A percentile compares a stretch with the other conserved stretches of the same genome.
Evolutionary conservation across 352 stramenopile genomes (phyloP).

Genomic region (Peronospora belbahrii): DNA sequence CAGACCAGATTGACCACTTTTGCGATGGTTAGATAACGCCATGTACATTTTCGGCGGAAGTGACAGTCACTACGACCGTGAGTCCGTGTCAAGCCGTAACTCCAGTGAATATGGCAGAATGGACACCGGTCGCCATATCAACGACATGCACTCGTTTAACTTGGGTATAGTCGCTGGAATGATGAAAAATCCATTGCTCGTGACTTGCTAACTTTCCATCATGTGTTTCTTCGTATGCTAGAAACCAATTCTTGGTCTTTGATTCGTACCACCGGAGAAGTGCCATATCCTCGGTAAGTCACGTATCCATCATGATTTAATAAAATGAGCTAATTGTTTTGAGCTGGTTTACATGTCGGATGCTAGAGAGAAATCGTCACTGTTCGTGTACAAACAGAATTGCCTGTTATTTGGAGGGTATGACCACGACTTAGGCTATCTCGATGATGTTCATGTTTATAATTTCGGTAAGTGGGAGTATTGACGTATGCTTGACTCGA

Average conservation of each 20-base stretch:
- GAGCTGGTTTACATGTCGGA: background rate
- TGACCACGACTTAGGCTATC: constrained; percentile 90
- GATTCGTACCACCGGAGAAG: constrained; percentile 36
- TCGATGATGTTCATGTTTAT: constrained; percentile 95
- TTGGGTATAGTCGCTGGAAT: constrained; percentile 38
- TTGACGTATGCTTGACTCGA: background rate
- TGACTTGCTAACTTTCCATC: background rate
- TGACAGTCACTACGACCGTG: constrained; percentile 43
- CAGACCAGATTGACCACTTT: background rate
- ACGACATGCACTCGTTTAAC: constrained; percentile 96
- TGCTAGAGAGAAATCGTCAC: constrained; percentile 78
- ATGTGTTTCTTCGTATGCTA: constrained; percentile 23
- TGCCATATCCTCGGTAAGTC: constrained; percentile 56
- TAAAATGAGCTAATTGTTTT: background rate
- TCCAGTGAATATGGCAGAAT: constrained; percentile 90
- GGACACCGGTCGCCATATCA: constrained; percentile 77
- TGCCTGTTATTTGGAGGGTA: constrained; percentile 95
- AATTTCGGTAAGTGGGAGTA: constrained; percentile 83
- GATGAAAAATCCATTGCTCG: background rate
- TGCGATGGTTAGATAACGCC: constrained; percentile 14
- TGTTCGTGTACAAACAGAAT: constrained; percentile 88
- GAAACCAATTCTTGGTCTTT: constrained; percentile 43
- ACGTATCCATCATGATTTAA: too few relatives aligned
- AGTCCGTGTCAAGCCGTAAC: constrained; percentile 63
- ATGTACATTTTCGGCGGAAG: constrained; percentile 33